These are phyloP conservation scores for Protomyces arabidopsidicola DNA, from an alignment of 1,139 yeast genomes.

Conservation along the genomic window DNA sequence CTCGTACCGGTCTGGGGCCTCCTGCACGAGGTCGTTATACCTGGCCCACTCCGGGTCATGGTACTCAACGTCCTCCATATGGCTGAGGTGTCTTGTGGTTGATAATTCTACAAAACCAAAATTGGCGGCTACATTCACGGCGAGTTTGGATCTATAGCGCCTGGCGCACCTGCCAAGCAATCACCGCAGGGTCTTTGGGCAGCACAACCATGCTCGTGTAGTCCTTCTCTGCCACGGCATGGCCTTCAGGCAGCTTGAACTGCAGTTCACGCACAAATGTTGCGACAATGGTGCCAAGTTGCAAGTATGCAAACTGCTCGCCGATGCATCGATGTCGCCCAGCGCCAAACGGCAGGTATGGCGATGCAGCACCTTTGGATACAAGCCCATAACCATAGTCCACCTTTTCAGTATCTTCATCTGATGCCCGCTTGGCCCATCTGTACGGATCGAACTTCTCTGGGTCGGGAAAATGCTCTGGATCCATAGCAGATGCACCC, in stretches of 20 bases:
- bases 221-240: conserved; percentile 66
- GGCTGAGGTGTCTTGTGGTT: too few species aligned
- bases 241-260: conserved; percentile 61
- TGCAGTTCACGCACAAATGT: conserved; percentile 69
- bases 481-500: conserved; percentile 78
- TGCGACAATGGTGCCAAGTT: conserved; percentile 78
- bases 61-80: conserved; percentile 23
- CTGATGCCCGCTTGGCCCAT: conserved; percentile 55
- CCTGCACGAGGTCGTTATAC: conserved; percentile 15
- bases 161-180: conserved; percentile 14
- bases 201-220: conserved; percentile 43
- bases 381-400: conserved; percentile 96
- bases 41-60: conserved; percentile 27
- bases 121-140: too few species aligned
- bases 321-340: conserved; percentile 99
- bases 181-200: conserved; percentile 26
- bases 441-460: conserved; percentile 72
- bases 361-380: conserved; percentile 90
- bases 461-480: conserved; percentile 72
- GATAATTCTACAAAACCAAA: too few species aligned
- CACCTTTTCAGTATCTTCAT: conserved; percentile 41
- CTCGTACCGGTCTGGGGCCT: conserved; percentile 29
- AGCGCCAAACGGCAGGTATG: conserved; percentile 97
- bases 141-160: neutral
- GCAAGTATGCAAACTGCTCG: conserved; percentile 95